Conservation (phyloP, 2,329 filamentous ascomycete species). For the Aureobasidium sp. region DNA sequence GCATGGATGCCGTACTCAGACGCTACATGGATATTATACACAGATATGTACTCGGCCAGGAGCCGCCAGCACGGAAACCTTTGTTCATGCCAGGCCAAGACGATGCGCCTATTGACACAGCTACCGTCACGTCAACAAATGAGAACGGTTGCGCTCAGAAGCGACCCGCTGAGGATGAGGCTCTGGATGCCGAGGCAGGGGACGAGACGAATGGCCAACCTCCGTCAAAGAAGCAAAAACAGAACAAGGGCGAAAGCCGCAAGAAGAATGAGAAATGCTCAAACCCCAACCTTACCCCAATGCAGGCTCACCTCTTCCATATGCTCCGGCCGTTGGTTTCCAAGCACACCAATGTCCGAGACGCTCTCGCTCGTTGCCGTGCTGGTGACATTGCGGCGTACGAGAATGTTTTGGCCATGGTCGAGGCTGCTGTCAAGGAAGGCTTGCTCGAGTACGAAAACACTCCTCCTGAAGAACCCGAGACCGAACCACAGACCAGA, state of each 20-base stretch:
- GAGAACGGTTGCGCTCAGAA: conserved; percentile 4
- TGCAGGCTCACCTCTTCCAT: conserved; percentile 92
- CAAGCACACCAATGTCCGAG: conserved; percentile 73
- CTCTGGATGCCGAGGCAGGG: conserved; percentile 13
- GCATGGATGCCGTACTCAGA: conserved; percentile 79
- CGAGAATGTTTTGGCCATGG: conserved; percentile 66
- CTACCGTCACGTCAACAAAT: conserved; percentile 28
- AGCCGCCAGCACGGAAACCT: conserved; percentile 60
- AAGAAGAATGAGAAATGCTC: conserved; percentile 42
- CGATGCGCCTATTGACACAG: conserved; percentile 17
- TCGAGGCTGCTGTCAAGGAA: conserved; percentile 67
- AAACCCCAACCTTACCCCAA: conserved; percentile 58
- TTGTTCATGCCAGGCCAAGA: conserved; percentile 61
- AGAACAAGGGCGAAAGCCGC: conserved; percentile 36
- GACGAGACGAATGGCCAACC: conserved; percentile 35
- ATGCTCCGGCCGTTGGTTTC: conserved; percentile 76
- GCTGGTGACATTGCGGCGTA: conserved; percentile 68
- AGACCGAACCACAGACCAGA: conserved; percentile 18
- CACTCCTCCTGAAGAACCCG: not conserved
- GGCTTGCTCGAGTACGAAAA: conserved; percentile 60
- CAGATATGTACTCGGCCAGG: conserved; percentile 60
- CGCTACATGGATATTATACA: conserved; percentile 90
- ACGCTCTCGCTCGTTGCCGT: conserved; percentile 65
- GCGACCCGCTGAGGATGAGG: conserved; percentile 29
- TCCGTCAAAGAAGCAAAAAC: conserved; percentile 38